These are phyloP conservation scores for Pseudopediastrum boryanum DNA, from an alignment of 139 green algal species.

Conservation along the genomic window DNA sequence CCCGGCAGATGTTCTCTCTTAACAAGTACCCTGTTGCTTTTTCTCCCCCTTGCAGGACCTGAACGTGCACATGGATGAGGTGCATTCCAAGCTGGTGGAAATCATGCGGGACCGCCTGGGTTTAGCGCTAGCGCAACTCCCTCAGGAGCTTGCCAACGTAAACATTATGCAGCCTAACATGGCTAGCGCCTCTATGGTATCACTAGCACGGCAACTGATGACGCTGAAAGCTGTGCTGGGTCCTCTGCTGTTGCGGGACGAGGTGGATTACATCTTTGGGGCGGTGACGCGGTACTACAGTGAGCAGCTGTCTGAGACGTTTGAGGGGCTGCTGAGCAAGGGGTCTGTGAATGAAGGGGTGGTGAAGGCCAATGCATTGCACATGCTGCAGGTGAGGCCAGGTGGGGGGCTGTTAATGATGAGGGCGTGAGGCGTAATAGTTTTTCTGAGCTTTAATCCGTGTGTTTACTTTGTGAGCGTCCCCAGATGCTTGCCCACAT, in stretches of 20 bases:
- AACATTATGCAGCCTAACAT: neutral
- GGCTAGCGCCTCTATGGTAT: conserved; percentile 52
- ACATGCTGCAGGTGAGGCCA: conserved; percentile 32
- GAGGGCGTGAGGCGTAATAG: too few species aligned
- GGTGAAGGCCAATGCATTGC: conserved; percentile 48
- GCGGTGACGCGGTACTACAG: conserved; percentile 68
- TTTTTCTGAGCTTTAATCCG: too few species aligned
- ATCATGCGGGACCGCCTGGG: conserved; percentile 85
- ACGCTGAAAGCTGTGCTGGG: conserved; percentile 75
- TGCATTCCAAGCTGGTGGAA: conserved; percentile 91
- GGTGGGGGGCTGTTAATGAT: too few species aligned
- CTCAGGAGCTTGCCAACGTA: conserved; percentile 46
- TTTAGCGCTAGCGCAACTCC: conserved; percentile 57
- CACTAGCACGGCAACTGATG: conserved; percentile 45
- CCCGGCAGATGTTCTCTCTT: neutral
- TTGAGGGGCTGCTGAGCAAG: conserved; percentile 51
- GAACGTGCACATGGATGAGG: conserved; percentile 74
- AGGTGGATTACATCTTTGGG: conserved; percentile 83
- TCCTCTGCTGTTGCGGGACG: conserved; percentile 74
- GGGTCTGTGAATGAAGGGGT: conserved; percentile 45
- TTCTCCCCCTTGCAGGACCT: too few species aligned
- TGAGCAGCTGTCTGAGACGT: conserved; percentile 60
- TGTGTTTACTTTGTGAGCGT: too few species aligned
- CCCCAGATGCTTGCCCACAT: too few species aligned
- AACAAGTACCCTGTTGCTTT: too few species aligned